Percentiles rank a stretch among this genome's conserved stretches.
These are phyloP conservation scores for Tremella yokohamensis DNA, from an alignment of 768 basidiomycete species.

Conservation along the genomic window DNA sequence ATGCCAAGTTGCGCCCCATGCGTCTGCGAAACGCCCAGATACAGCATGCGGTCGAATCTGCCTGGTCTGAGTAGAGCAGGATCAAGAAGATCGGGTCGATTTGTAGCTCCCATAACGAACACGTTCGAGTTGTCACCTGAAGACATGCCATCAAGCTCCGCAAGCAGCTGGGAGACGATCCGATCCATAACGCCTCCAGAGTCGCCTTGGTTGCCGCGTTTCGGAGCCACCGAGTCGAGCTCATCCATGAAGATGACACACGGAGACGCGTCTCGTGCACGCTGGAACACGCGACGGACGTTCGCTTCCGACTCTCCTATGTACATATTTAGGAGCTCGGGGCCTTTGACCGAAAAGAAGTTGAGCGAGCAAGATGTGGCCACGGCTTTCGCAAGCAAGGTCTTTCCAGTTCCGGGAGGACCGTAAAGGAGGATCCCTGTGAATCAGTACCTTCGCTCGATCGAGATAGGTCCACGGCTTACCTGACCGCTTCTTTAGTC, in stretches of 20 bases:
- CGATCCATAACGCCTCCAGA: slow-evolving; percentile 98
- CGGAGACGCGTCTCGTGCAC: slow-evolving; percentile 83
- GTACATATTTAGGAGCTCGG: slow-evolving; percentile 95
- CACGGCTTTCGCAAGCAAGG: slow-evolving; percentile 89
- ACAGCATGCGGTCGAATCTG: slow-evolving; percentile 93
- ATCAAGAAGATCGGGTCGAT: slow-evolving; percentile 86
- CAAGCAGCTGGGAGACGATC: slow-evolving; percentile 88
- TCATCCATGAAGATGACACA: slow-evolving; percentile 98
- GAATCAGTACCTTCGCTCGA: slow-evolving; percentile 15
- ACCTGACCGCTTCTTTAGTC: slow-evolving; percentile 95
- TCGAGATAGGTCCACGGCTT: slow-evolving; percentile 15
- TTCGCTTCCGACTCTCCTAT: slow-evolving; percentile 85
- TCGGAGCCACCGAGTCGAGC: slow-evolving; percentile 88
- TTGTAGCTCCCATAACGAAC: slow-evolving; percentile 94
- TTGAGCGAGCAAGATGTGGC: slow-evolving; percentile 92
- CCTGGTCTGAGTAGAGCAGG: slow-evolving; percentile 84
- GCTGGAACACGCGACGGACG: slow-evolving; percentile 70
- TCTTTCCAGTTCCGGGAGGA: slow-evolving; percentile 94
- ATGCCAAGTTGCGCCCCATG: slow-evolving; percentile 82
- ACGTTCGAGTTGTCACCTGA: slow-evolving; percentile 61
- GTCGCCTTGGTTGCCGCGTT: slow-evolving; percentile 90
- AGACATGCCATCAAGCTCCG: slow-evolving; percentile 89
- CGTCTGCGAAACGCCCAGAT: slow-evolving; percentile 84
- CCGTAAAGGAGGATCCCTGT: slow-evolving; percentile 89
- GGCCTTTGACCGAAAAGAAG: slow-evolving; percentile 96